These are phyloP conservation scores for Jasminum sambac DNA, from an alignment of 257 asterid species.

Conservation along the genomic window DNA sequence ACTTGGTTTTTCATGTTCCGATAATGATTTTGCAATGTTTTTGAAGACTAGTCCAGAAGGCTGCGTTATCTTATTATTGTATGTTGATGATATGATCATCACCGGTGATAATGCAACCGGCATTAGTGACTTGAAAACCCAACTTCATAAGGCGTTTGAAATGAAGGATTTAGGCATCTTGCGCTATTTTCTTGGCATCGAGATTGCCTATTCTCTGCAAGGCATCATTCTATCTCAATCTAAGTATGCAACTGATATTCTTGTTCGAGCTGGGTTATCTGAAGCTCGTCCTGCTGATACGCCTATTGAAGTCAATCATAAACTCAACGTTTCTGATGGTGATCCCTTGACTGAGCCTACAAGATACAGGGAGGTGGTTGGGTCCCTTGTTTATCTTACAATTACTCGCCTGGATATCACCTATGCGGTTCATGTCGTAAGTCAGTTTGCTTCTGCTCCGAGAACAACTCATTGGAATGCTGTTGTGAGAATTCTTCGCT, in stretches of 20 bases:
- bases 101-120: background rate
- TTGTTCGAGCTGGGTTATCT: background rate
- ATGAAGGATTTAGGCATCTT: no score
- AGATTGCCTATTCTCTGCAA: no score
- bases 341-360: background rate
- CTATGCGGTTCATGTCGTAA: no score
- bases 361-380: background rate
- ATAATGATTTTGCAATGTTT: background rate
- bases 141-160: background rate
- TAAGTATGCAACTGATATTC: background rate
- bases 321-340: background rate
- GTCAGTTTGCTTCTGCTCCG: background rate
- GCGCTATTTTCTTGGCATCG: background rate
- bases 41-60: background rate
- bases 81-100: slow-evolving; percentile 3
- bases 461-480: background rate
- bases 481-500: background rate
- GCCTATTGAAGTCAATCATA: no score
- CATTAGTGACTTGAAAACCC: background rate
- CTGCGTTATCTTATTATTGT: background rate
- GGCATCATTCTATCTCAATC: no score
- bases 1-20: background rate
- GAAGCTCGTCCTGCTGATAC: no score
- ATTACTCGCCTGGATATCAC: no score
- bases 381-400: background rate